phyloP scores from a whole-genome alignment of 768 basidiomycete genomes.

The Chalciporus chontae region DNA sequence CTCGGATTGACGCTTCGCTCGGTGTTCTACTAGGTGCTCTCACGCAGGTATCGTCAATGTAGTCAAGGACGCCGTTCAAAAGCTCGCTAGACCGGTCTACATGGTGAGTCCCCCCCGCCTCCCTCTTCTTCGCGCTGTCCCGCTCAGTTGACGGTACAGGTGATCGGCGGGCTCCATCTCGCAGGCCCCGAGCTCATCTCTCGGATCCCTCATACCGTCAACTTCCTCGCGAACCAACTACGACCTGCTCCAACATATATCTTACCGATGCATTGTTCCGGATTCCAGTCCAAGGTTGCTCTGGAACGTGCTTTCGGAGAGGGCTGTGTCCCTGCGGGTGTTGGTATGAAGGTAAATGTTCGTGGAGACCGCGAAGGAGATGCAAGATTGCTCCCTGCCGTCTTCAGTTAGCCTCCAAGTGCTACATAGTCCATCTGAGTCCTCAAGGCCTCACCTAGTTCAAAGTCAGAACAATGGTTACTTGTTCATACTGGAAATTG shows the following conservation, averaged over 20 bases:
- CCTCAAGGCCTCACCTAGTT: no score
- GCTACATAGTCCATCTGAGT: no score
- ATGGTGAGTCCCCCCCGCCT: constrained; percentile 46
- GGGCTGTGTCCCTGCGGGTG: constrained; percentile 74
- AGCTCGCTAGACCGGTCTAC: constrained; percentile 65
- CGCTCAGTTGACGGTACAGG: no score
- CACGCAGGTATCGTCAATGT: constrained; percentile 89
- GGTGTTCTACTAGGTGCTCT: constrained; percentile 45
- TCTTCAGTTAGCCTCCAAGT: constrained; percentile 16
- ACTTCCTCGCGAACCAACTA: constrained; percentile 62
- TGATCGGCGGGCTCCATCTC: constrained; percentile 79
- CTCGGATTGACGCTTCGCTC: not conserved
- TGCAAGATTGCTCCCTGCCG: constrained; percentile 20
- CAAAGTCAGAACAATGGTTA: no score
- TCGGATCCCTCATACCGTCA: constrained; percentile 66
- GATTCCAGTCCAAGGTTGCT: constrained; percentile 72
- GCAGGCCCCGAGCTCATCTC: constrained; percentile 61
- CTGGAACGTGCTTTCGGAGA: constrained; percentile 68
- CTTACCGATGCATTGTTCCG: constrained; percentile 84
- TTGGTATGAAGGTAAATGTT: constrained; percentile 63
- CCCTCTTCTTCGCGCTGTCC: no score
- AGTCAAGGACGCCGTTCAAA: constrained; percentile 60
- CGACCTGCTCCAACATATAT: constrained; percentile 64
- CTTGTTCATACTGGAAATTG: no score
- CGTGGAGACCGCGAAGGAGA: constrained; percentile 46